Conservation (phyloP, 257 asterid genomes). For the Solanum lycopersicoides region DNA sequence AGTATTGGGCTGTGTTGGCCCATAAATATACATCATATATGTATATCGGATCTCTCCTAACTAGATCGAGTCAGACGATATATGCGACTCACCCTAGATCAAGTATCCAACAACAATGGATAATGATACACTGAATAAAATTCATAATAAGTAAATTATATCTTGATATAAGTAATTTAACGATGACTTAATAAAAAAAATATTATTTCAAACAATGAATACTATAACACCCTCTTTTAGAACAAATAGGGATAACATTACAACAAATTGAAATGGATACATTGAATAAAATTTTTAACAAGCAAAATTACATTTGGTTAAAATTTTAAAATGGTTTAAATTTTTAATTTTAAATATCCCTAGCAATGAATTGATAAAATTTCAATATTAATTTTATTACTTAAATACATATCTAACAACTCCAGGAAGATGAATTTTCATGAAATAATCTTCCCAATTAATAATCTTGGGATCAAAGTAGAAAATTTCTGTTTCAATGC, state of each 20-base stretch:
- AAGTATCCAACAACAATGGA: too few species aligned
- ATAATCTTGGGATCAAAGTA: constrained; percentile 64
- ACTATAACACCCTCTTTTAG: background rate
- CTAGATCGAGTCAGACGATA: too few species aligned
- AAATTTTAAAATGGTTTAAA: background rate
- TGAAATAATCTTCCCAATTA: constrained; percentile 72
- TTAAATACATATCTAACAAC: constrained; percentile 59
- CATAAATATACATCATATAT: too few species aligned
- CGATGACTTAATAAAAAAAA: background rate
- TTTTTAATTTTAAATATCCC: background rate
- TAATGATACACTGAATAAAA: too few species aligned
- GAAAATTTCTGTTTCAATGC: constrained; percentile 26
- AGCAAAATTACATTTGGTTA: background rate
- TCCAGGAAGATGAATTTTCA: constrained; percentile 67
- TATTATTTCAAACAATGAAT: background rate
- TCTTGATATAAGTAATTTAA: too few species aligned
- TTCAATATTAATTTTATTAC: constrained; percentile 14
- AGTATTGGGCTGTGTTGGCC: too few species aligned
- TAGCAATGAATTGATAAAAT: background rate
- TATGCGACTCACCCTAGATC: too few species aligned
- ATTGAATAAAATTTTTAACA: background rate
- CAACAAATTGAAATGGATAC: background rate
- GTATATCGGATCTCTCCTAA: too few species aligned
- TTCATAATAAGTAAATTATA: too few species aligned
- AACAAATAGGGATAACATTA: background rate